These are phyloP conservation scores for Volutella citrinella DNA, from an alignment of 2,329 filamentous ascomycete genomes.

Conservation along the genomic window DNA sequence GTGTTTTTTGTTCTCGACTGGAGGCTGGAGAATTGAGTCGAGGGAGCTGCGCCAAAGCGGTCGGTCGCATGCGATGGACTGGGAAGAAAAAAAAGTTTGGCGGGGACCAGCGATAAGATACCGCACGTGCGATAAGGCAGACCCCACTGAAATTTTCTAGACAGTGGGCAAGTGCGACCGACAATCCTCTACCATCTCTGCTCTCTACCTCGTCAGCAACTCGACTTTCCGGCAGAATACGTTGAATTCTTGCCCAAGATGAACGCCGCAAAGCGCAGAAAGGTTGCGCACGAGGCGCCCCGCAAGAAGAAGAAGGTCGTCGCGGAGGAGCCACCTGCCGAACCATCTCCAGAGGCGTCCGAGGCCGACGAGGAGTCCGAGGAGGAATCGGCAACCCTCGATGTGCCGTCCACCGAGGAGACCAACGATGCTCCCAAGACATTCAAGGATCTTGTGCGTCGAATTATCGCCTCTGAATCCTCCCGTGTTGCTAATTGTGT, in stretches of 20 bases:
- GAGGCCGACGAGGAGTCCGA: slow-evolving; percentile 19
- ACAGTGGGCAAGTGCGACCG: slow-evolving; percentile 6
- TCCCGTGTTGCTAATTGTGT: slow-evolving; percentile 19
- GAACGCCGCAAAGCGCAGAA: slow-evolving; percentile 40
- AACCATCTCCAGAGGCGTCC: slow-evolving; percentile 4
- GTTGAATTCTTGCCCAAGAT: slow-evolving; percentile 24
- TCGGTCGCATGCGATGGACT: too few relatives aligned
- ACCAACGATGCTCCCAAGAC: slow-evolving; percentile 47
- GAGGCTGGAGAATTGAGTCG: too few relatives aligned
- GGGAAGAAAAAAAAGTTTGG: slow-evolving; percentile 34
- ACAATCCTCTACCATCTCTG: not conserved
- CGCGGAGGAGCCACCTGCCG: slow-evolving; percentile 9
- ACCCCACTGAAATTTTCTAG: slow-evolving; percentile 32
- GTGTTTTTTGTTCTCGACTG: slow-evolving; percentile 4
- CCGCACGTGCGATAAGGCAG: slow-evolving; percentile 29
- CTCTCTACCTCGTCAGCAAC: too few relatives aligned
- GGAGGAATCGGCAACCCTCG: slow-evolving; percentile 34
- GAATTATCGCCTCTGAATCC: too few relatives aligned
- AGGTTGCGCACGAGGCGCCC: slow-evolving; percentile 31
- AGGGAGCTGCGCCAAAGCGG: too few relatives aligned
- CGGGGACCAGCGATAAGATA: slow-evolving; percentile 31
- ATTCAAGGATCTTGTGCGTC: slow-evolving; percentile 62
- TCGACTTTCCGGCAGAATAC: too few relatives aligned
- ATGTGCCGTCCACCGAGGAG: slow-evolving; percentile 31
- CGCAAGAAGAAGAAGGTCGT: slow-evolving; percentile 18